phyloP scores from a whole-genome alignment of 2,329 filamentous ascomycete species.

The Cladosporium austrohemisphaericum region DNA sequence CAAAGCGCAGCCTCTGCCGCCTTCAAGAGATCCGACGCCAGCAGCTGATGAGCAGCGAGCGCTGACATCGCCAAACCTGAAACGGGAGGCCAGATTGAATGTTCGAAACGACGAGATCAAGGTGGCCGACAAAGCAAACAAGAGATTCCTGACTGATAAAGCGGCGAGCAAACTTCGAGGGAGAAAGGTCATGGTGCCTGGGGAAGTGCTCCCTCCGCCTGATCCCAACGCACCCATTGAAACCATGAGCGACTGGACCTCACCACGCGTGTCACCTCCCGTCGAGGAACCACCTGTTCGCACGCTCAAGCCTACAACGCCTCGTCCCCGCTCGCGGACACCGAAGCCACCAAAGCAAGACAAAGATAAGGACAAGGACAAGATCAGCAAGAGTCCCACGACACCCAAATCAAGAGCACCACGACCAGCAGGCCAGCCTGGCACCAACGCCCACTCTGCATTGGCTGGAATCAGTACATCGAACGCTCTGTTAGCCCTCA shows the following conservation, averaged over 20 bases:
- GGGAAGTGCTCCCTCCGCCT: constrained; percentile 43
- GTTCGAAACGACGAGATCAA: constrained; percentile 25
- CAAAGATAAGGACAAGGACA: constrained; percentile 34
- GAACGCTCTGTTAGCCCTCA: constrained; percentile 56
- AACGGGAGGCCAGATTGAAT: constrained; percentile 30
- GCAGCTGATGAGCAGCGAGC: constrained; percentile 27
- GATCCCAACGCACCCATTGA: constrained; percentile 38
- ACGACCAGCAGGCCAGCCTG: constrained; percentile 43
- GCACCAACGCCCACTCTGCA: constrained; percentile 53
- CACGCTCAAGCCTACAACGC: constrained; percentile 18
- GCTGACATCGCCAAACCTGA: constrained; percentile 33
- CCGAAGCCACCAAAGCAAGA: constrained; percentile 36
- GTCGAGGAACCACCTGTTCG: constrained; percentile 26
- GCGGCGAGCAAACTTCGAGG: constrained; percentile 33
- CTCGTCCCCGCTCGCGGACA: constrained; percentile 31
- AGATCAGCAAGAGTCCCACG: constrained; percentile 30
- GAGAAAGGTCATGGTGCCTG: constrained; percentile 41
- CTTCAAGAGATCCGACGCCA: constrained; percentile 58
- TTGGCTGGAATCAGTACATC: constrained; percentile 58
- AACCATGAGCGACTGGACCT: constrained; percentile 38
- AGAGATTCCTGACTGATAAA: constrained; percentile 27
- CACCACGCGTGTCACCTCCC: constrained; percentile 34
- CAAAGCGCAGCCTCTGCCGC: constrained; percentile 57
- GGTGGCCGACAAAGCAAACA: constrained; percentile 25
- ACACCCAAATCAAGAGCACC: constrained; percentile 42